Percentiles rank a stretch among this genome's conserved stretches.
phyloP scores from a whole-genome alignment of 2,329 filamentous ascomycete species.

The Aureobasidium zeae region DNA sequence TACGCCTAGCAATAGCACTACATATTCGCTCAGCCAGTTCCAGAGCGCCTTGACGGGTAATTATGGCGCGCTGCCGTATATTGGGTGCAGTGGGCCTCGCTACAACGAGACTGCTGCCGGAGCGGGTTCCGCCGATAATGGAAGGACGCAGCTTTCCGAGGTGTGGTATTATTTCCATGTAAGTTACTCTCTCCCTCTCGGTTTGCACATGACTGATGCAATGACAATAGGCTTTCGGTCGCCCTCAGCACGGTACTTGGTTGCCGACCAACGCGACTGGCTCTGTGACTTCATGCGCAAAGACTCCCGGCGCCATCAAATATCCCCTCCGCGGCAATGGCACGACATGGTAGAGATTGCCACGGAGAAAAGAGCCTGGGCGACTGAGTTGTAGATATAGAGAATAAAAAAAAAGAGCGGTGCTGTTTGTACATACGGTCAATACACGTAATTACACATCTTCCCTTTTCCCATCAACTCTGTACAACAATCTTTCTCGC shows the following conservation, averaged over 20 bases:
- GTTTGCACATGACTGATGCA: neutral
- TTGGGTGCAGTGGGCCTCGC: constrained; percentile 52
- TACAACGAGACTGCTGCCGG: constrained; percentile 54
- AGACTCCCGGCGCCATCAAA: constrained; percentile 42
- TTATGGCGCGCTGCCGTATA: constrained; percentile 49
- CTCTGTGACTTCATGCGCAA: constrained; percentile 47
- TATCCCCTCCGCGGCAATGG: constrained; percentile 46
- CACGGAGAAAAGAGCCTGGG: too few species aligned
- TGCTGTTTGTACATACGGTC: too few species aligned
- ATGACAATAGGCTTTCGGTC: constrained; percentile 38
- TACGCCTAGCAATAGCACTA: constrained; percentile 48
- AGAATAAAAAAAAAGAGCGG: too few species aligned
- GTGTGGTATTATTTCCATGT: constrained; percentile 60
- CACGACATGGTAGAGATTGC: constrained; percentile 29
- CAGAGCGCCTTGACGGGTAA: constrained; percentile 41
- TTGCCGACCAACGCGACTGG: constrained; percentile 42
- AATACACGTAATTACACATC: too few species aligned
- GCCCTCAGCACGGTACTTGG: constrained; percentile 44
- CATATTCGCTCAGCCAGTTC: constrained; percentile 46
- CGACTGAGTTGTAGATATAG: too few species aligned
- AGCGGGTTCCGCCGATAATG: constrained; percentile 42
- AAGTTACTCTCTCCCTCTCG: too few species aligned
- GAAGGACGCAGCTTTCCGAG: constrained; percentile 50
- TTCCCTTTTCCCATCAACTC: too few species aligned
- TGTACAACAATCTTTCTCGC: too few species aligned